Conservation (phyloP, 2,329 filamentous ascomycete genomes). For the Cryoendolithus antarcticus region DNA sequence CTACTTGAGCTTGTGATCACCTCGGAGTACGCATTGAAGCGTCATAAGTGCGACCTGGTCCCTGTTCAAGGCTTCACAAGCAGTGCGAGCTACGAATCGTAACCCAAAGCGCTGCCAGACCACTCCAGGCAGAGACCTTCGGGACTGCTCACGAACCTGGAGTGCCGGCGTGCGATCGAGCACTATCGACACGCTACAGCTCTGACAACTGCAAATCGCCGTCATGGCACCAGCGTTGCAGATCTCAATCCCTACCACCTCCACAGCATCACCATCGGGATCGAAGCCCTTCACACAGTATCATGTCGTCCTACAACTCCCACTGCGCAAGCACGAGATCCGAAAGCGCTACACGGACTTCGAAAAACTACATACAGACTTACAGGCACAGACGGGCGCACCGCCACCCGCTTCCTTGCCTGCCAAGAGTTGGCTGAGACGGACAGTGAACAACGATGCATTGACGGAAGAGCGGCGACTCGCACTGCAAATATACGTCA, state of each 20-base stretch:
- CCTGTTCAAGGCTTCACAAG: too few species aligned
- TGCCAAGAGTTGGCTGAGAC: slow-evolving; percentile 64
- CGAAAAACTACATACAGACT: slow-evolving; percentile 48
- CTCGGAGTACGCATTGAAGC: too few species aligned
- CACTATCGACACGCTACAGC: too few species aligned
- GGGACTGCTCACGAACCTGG: too few species aligned
- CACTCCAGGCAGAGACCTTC: too few species aligned
- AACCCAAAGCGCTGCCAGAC: too few species aligned
- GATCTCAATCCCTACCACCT: slow-evolving; percentile 36
- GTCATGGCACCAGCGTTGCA: slow-evolving; percentile 33
- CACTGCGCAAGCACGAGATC: slow-evolving; percentile 61
- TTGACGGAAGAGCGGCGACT: slow-evolving; percentile 58
- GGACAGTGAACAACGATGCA: slow-evolving; percentile 55
- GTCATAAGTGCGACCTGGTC: too few species aligned
- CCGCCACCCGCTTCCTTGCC: slow-evolving; percentile 58
- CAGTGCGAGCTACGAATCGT: too few species aligned
- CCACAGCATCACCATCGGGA: slow-evolving; percentile 35
- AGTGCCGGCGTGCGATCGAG: too few species aligned
- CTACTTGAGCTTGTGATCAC: too few species aligned
- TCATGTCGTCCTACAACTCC: slow-evolving; percentile 65
- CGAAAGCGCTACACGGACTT: slow-evolving; percentile 81
- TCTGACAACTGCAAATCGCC: background rate
- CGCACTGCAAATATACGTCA: slow-evolving; percentile 59
- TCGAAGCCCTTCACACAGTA: slow-evolving; percentile 64
- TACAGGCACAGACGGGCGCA: slow-evolving; percentile 47